Base-by-base conservation (phyloP, 352 stramenopile genomes). In the Globisporangium ultimum region DNA sequence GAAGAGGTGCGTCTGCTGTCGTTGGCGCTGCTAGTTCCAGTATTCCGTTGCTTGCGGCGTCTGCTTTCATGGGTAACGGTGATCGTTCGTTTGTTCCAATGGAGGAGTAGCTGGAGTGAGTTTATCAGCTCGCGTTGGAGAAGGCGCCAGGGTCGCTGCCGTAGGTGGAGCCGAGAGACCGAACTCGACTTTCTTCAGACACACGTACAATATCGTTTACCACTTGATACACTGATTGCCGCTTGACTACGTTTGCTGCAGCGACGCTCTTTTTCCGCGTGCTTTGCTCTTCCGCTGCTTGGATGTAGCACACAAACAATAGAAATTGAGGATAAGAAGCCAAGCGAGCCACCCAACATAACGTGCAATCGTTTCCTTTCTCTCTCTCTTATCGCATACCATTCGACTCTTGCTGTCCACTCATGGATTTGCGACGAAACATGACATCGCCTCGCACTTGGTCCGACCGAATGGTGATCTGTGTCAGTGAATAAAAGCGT, bases 191-290 rank as follows among this genome's bases (percentile, higher is more conserved):
- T 49, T 64, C 55, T 55, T 61, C 66, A 13, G 75, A 63, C 38
- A 77, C 70, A 36, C 67, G 67, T 52, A 79, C 67, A 48, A 74
- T 69, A 64, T 72, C 60, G 49, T 71, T 64, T 22, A 80, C 60
- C 41, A 74, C 57, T 55, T 73, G 67, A 43, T 69, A 65, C 17
- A 69, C 53, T 17, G 63, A 65, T 53, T 71, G 51, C 42, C 68
- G 51, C 14, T 38, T 47, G 22, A 41, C 50, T 36, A 60, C 40
- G 18, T 55, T 53, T 36, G 46, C 22, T 52, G 66, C 8, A 48
- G 10, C 11, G 22, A 48, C 24, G 24, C 24, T 42, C 17, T 48
- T 58, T 21, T 40, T 49, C 21, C 7, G 13, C 14, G 52, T 18
- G 15, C 34, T 17, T 28, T 58, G 52, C 40, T 49, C 40, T 24